Evolutionary conservation across 2,329 filamentous ascomycete genomes (phyloP), one percentile per base, ranked within the genome.

Genomic region (Penicillium sp.): DNA sequence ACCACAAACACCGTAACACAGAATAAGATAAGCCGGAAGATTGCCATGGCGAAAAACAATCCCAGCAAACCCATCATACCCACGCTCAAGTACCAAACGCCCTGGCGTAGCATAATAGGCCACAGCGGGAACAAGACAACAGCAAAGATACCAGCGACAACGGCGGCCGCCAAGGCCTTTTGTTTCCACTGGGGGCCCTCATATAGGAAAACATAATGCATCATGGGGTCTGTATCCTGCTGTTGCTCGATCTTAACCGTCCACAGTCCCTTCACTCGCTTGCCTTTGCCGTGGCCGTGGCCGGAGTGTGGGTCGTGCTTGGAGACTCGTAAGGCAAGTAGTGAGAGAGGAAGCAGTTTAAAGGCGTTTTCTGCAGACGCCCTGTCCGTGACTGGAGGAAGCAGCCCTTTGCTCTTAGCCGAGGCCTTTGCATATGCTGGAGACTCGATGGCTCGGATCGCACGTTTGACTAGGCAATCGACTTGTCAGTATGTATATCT

Each of bases 31-130:
- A 97, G 82, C 59, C 94, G 87, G 83, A 99, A 91, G 68, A 99
- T 96, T 5, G 93, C 89, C 94, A 99, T 97, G 68, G 86, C 84
- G 74, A 99, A 97, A 84, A 99, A 99, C 50, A 96, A 77, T 56
- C 90, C 94, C 47, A 99, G 83, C 28, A 97, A 79, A 45, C 90
- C 88, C 62, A 99, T 81, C 82, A 96, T 89, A 59, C 88, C 93
- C 85, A 96, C 96, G 73, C 89, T 94, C 43, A 97, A 81, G 74
- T 99, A 97, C 89, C 96, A 99, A 49, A 97, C 94, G 53, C 93
- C 94, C 65, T 94, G 86, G 66, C 94, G 85, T 76, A 99, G 79
- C 71, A 91, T 86, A 61, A 96, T 82, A 1, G 94, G 94, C 94
- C 94, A 99, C 57, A 99, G 83, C 9, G 94, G 94, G 79, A 99